phyloP scores from a whole-genome alignment of 116 monocot species.

The Posidonia oceanica region DNA sequence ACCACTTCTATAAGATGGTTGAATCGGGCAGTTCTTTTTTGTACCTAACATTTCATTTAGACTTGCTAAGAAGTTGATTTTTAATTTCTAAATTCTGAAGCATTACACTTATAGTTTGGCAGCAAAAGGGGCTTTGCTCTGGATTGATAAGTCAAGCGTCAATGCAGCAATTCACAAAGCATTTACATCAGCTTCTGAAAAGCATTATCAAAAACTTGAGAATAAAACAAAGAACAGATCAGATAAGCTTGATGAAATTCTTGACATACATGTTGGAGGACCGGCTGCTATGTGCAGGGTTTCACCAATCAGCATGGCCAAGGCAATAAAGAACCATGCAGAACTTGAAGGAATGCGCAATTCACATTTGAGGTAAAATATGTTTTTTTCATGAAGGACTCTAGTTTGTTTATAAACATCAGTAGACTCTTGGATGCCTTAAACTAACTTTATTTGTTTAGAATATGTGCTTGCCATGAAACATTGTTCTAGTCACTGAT shows the following conservation, averaged over 20 bases:
- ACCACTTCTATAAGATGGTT: no score
- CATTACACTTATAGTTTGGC: slow-evolving; percentile 43
- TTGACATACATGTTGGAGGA: slow-evolving; percentile 10
- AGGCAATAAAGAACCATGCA: slow-evolving; percentile 73
- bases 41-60: no score
- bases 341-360: slow-evolving; percentile 87
- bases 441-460: no score
- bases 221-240: slow-evolving; percentile 12
- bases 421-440: no score
- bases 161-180: slow-evolving; percentile 80
- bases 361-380: slow-evolving; percentile 64
- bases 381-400: neutral
- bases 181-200: slow-evolving; percentile 55
- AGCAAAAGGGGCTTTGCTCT: slow-evolving; percentile 37
- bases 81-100: neutral
- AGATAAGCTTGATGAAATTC: neutral
- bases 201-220: slow-evolving; percentile 17
- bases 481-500: no score
- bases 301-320: slow-evolving; percentile 61
- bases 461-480: no score
- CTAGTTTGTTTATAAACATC: neutral
- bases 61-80: neutral
- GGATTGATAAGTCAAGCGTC: slow-evolving; percentile 67
- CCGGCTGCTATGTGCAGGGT: slow-evolving; percentile 31
- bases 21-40: no score